Base-by-base conservation (phyloP, 75 land plant genomes). In the Gnetum montanum region DNA sequence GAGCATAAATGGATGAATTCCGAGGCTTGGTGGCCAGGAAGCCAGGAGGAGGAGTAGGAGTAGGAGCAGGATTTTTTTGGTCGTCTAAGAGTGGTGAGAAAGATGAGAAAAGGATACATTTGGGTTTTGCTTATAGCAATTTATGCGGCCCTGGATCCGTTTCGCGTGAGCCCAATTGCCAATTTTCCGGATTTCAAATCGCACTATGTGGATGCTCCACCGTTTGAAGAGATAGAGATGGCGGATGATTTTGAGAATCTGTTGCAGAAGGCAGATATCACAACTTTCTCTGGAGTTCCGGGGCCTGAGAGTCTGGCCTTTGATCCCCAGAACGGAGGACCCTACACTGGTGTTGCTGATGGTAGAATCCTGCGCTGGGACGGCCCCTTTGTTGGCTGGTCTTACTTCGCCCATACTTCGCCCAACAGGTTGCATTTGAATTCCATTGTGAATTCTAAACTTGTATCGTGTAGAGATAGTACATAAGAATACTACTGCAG, bases 261-360 rank as follows among this genome's bases (percentile, higher is more conserved):
- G 36, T 59, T 75, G 33, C 63, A 60, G 76, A 35, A 28, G 3
- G 78, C 79, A 10, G 57, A 60, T 22, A 31, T 66, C 13, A 27
- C 20, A 60, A 56, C 43, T 29, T 20, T 41, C n/a, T 33, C 29
- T 43, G 51, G 49, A n/a, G 13, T 73, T 31, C 18, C 43, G 24
- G 92, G 92, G 0, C 88, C 92, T 1, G 92, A 87, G 77, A 80
- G 88, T 54, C 18, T 87, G 27, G 77, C 73, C 7, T 84, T 83
- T 31, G 92, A 87, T 40, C 45, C 61, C n/a, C 43, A 48, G 6
- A 83, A 83, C 1, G 47, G 63, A 19, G 92, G 92, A 0, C 92
- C 92, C 27, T 87, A 84, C 59, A 64, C 81, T 26, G 92, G 92
- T 29, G 72, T 77, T 28, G 63, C 85, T 19, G 88, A 87, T 49